phyloP scores from a whole-genome alignment of 2,329 filamentous ascomycete species.

The Sphaerostilbella broomeana region DNA sequence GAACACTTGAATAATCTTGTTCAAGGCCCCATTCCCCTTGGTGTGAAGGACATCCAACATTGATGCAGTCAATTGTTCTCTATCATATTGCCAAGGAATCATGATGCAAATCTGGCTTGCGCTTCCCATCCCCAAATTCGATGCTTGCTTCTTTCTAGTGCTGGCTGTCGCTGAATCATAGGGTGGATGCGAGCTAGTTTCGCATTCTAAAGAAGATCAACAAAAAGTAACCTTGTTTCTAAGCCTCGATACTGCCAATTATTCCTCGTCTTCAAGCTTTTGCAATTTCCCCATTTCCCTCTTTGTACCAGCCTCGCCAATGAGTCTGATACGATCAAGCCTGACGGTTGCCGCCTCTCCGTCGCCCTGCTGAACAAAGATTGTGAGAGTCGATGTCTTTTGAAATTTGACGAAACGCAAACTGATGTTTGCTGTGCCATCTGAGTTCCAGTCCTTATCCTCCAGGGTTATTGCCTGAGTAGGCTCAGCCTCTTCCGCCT shows the following conservation, averaged over 20 bases:
- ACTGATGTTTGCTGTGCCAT: conserved; percentile 64
- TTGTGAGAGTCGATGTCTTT: conserved; percentile 75
- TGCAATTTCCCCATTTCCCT: conserved; percentile 89
- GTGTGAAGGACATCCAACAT: too few relatives aligned
- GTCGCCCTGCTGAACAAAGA: conserved; percentile 86
- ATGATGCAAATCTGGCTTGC: too few relatives aligned
- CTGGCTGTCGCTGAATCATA: too few relatives aligned
- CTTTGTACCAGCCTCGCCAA: conserved; percentile 89
- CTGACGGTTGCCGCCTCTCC: conserved; percentile 79
- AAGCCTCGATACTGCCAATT: background rate
- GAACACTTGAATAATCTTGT: too few relatives aligned
- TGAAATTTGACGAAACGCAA: conserved; percentile 97
- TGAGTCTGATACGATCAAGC: conserved; percentile 68
- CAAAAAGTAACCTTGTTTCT: background rate
- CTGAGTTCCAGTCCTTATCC: conserved; percentile 72
- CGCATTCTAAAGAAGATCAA: too few relatives aligned
- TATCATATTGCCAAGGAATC: too few relatives aligned
- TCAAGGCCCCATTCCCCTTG: too few relatives aligned
- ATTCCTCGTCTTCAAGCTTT: conserved; percentile 68
- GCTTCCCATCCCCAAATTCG: too few relatives aligned
- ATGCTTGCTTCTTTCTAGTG: too few relatives aligned
- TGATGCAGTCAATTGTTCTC: too few relatives aligned
- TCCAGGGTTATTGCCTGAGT: conserved; percentile 74
- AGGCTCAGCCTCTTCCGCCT: conserved; percentile 78
- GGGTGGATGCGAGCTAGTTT: too few relatives aligned